Evolutionary conservation across 1,139 yeast genomes (phyloP).

Genomic region (Geotrichum reessii): DNA sequence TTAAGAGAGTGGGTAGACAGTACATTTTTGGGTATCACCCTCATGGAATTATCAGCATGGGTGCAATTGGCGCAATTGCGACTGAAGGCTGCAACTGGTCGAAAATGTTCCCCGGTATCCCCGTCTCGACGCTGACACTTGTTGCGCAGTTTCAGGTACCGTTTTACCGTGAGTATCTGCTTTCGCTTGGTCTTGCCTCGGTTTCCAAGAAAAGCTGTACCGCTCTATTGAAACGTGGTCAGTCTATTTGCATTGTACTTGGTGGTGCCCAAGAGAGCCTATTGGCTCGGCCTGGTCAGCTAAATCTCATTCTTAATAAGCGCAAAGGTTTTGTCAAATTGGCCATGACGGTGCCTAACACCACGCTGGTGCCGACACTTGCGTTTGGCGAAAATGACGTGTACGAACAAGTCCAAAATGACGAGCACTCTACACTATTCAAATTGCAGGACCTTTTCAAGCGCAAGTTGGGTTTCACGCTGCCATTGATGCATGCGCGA

Average conservation of each 20-base stretch:
- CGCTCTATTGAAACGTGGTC: slow-evolving; percentile 51
- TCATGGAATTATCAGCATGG: slow-evolving; percentile 92
- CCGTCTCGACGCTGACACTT: slow-evolving; percentile 70
- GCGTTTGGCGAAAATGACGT: slow-evolving; percentile 91
- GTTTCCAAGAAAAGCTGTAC: slow-evolving; percentile 73
- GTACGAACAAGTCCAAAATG: slow-evolving; percentile 57
- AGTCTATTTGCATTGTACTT: slow-evolving; percentile 81
- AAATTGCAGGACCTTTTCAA: slow-evolving; percentile 69
- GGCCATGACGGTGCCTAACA: slow-evolving; percentile 75
- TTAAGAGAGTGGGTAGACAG: slow-evolving; percentile 35
- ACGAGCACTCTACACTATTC: slow-evolving; percentile 47
- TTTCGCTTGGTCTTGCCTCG: slow-evolving; percentile 77
- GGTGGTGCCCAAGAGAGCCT: slow-evolving; percentile 95
- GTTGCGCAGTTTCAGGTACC: slow-evolving; percentile 86
- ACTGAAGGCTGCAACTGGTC: slow-evolving; percentile 74
- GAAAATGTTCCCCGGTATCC: slow-evolving; percentile 72
- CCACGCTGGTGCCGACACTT: slow-evolving; percentile 76
- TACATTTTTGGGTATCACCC: slow-evolving; percentile 95
- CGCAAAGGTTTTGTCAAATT: slow-evolving; percentile 85
- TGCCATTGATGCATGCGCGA: slow-evolving; percentile 88
- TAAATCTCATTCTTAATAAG: slow-evolving; percentile 64
- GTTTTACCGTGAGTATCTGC: slow-evolving; percentile 75
- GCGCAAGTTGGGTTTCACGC: slow-evolving; percentile 65
- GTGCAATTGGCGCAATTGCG: slow-evolving; percentile 80
- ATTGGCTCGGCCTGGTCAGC: slow-evolving; percentile 54